Conservation (phyloP, 1,284 basidiomycete genomes). For the Trametes versicolor region DNA sequence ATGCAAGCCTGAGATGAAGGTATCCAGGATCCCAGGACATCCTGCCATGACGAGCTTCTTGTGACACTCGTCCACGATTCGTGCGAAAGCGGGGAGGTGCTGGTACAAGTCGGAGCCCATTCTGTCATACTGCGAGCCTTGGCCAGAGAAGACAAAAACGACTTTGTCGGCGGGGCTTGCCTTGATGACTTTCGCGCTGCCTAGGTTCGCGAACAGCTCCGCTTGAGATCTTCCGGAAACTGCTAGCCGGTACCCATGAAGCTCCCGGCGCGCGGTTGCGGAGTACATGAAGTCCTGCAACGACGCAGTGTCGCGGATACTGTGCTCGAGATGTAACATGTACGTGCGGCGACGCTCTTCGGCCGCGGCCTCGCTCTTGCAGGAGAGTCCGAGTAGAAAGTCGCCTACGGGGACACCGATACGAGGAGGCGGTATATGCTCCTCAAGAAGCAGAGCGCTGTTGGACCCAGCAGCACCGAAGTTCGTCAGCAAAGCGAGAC, state of each 20-base stretch:
- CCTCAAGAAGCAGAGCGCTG: slow-evolving; percentile 67
- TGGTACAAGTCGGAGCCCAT: slow-evolving; percentile 69
- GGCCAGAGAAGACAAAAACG: slow-evolving; percentile 77
- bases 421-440: slow-evolving; percentile 39
- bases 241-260: slow-evolving; percentile 62
- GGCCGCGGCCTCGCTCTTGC: slow-evolving; percentile 59
- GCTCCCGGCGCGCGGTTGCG: slow-evolving; percentile 67
- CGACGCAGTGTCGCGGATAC: slow-evolving; percentile 37
- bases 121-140: slow-evolving; percentile 71
- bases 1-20: slow-evolving; percentile 47
- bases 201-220: slow-evolving; percentile 58
- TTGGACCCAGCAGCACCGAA: slow-evolving; percentile 82
- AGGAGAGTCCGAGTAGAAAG: slow-evolving; percentile 67
- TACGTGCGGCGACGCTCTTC: slow-evolving; percentile 57
- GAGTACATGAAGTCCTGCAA: slow-evolving; percentile 70
- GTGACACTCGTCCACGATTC: slow-evolving; percentile 66
- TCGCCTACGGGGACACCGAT: background rate
- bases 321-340: slow-evolving; percentile 54
- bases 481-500: slow-evolving; percentile 73
- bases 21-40: slow-evolving; percentile 58
- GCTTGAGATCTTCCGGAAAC: slow-evolving; percentile 52
- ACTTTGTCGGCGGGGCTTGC: slow-evolving; percentile 45
- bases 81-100: slow-evolving; percentile 55
- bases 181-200: slow-evolving; percentile 45
- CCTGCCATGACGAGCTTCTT: slow-evolving; percentile 56